Evolutionary conservation across 2,329 filamentous ascomycete genomes (phyloP).

Genomic region (Pseudogymnoascus pannorum): DNA sequence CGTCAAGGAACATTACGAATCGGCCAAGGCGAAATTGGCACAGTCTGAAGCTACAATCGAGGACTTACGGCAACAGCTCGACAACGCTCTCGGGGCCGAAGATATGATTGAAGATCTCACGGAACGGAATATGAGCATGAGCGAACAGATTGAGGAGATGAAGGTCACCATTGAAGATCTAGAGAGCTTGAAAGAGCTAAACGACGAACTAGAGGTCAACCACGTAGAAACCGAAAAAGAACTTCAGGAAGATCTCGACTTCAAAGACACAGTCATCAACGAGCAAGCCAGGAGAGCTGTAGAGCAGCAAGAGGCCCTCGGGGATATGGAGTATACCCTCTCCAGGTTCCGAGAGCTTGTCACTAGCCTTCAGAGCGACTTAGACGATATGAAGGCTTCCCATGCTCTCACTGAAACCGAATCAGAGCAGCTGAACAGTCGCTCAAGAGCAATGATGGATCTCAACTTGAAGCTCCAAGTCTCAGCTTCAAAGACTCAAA

Average conservation of each 20-base stretch:
- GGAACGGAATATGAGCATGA: constrained; percentile 76
- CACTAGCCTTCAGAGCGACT: constrained; percentile 71
- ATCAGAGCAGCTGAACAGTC: constrained; percentile 79
- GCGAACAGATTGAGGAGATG: constrained; percentile 76
- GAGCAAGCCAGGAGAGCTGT: constrained; percentile 68
- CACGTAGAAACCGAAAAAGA: constrained; percentile 91
- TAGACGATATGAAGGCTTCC: constrained; percentile 87
- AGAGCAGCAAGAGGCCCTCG: constrained; percentile 71
- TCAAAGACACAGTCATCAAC: constrained; percentile 74
- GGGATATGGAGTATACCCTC: constrained; percentile 86
- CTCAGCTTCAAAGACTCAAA: constrained; percentile 83
- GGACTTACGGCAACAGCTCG: constrained; percentile 83
- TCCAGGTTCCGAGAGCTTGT: constrained; percentile 85
- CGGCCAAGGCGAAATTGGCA: constrained; percentile 64
- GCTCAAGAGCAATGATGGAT: constrained; percentile 92
- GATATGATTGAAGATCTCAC: constrained; percentile 91
- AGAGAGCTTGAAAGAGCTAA: constrained; percentile 83
- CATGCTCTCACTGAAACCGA: constrained; percentile 89
- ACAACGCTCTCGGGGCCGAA: constrained; percentile 80
- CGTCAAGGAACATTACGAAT: constrained; percentile 62
- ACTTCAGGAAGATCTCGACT: constrained; percentile 86
- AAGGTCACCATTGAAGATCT: constrained; percentile 78
- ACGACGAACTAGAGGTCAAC: constrained; percentile 89
- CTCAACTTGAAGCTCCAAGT: constrained; percentile 90
- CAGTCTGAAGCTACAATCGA: constrained; percentile 69